Evolutionary conservation across 2,329 filamentous ascomycete genomes (phyloP).

Genomic region (Colletotrichum lentis): DNA sequence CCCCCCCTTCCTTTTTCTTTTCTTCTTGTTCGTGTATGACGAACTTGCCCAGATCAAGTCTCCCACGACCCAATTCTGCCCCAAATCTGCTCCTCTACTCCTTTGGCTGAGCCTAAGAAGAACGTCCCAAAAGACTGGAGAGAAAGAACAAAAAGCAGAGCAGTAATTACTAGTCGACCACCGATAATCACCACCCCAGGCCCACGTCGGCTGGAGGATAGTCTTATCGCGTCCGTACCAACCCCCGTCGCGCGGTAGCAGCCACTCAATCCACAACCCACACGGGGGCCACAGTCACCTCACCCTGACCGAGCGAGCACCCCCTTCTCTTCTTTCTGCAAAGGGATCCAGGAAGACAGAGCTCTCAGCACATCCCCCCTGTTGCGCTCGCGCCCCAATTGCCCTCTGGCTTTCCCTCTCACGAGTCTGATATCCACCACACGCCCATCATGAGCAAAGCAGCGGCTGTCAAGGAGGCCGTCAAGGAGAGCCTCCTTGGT

Average conservation of each 20-base stretch:
- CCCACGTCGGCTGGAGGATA: constrained; percentile 14
- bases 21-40: constrained; percentile 15
- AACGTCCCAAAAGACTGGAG: constrained; percentile 10
- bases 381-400: constrained; percentile 12
- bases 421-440: not conserved
- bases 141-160: not conserved
- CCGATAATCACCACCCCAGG: not conserved
- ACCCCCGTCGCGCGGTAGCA: constrained; percentile 23
- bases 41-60: constrained; percentile 25
- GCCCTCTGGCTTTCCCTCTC: constrained; percentile 1
- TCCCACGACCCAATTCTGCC: constrained; percentile 1
- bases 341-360: constrained; percentile 26
- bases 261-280: constrained; percentile 33
- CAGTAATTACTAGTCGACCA: not conserved
- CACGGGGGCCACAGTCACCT: constrained; percentile 28
- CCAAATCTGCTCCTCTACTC: constrained; percentile 8
- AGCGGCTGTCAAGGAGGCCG: constrained; percentile 68
- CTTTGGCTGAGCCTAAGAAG: not conserved
- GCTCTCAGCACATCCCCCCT: constrained; percentile 4
- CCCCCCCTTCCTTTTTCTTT: too few relatives aligned
- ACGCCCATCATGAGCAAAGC: constrained; percentile 53
- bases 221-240: constrained; percentile 31
- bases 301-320: constrained; percentile 11
- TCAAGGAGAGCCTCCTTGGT: constrained; percentile 84
- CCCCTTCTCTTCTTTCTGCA: constrained; percentile 17